Evolutionary conservation across 805 yeast genomes (phyloP).

Genomic region (Sugiyamaella lignohabitans): DNA sequence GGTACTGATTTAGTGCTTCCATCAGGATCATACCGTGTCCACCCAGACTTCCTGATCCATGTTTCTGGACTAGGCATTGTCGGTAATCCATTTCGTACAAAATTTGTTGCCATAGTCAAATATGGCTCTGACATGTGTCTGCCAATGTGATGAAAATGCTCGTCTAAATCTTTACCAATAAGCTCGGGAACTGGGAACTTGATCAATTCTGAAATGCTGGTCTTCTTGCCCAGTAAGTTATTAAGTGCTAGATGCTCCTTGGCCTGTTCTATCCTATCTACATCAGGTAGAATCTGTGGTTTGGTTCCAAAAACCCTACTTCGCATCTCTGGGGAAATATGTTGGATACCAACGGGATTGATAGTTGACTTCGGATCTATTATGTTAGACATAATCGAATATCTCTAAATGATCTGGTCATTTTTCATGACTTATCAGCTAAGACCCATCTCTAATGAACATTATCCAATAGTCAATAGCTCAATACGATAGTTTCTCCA

Average conservation of each 20-base stretch:
- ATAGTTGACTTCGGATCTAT: constrained; percentile 4
- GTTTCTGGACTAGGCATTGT: constrained; percentile 34
- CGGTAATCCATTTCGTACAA: constrained; percentile 38
- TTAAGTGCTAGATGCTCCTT: constrained; percentile 53
- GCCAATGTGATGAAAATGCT: constrained; percentile 74
- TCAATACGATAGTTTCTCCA: too few species aligned
- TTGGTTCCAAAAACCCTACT: constrained; percentile 21
- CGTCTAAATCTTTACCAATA: constrained; percentile 69
- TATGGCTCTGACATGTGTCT: constrained; percentile 53
- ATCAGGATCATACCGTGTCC: constrained; percentile 83
- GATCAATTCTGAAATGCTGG: constrained; percentile 50
- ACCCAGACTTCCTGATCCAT: constrained; percentile 66
- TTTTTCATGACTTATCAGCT: too few species aligned
- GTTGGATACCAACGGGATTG: constrained; percentile 31
- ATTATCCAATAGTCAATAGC: too few species aligned
- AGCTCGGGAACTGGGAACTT: constrained; percentile 54
- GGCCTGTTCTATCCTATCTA: constrained; percentile 46
- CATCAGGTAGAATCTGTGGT: constrained; percentile 22
- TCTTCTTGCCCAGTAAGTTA: constrained; percentile 68
- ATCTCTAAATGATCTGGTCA: too few species aligned
- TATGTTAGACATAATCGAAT: too few species aligned
- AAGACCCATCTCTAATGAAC: too few species aligned
- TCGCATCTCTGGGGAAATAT: constrained; percentile 20
- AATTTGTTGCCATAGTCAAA: constrained; percentile 41
- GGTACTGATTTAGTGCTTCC: constrained; percentile 41